Conservation (phyloP, 2,329 filamentous ascomycete species). For the Fusarium praegraminearum region DNA sequence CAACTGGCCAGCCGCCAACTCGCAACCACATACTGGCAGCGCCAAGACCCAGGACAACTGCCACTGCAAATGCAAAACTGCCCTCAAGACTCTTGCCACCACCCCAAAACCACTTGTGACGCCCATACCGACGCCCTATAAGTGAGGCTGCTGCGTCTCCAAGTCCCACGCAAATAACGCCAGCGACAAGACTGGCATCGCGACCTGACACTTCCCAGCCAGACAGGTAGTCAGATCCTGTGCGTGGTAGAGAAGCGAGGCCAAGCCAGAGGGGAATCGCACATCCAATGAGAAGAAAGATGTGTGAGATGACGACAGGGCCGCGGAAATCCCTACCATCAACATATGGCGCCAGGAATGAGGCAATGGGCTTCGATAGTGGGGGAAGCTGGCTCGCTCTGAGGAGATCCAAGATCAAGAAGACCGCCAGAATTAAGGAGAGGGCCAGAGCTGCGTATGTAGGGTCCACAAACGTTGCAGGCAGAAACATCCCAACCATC, state of each 20-base stretch:
- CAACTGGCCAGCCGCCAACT: constrained; percentile 78
- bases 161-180: constrained; percentile 93
- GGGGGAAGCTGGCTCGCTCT: constrained; percentile 92
- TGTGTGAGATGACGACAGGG: constrained; percentile 94
- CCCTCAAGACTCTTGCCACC: constrained; percentile 97
- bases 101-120: constrained; percentile 94
- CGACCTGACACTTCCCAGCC: constrained; percentile 82
- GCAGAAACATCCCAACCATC: constrained; percentile 96
- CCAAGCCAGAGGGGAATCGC: constrained; percentile 94
- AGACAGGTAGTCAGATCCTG: constrained; percentile 64
- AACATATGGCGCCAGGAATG: constrained; percentile 92
- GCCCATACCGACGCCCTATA: constrained; percentile 87
- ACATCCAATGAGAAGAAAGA: constrained; percentile 94
- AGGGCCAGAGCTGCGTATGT: constrained; percentile 84
- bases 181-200: constrained; percentile 90
- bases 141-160: constrained; percentile 94
- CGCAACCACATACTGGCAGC: constrained; percentile 79
- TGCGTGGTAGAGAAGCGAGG: constrained; percentile 75
- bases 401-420: constrained; percentile 88
- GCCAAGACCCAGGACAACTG: constrained; percentile 81
- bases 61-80: constrained; percentile 80
- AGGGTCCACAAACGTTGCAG: constrained; percentile 87
- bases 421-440: constrained; percentile 82
- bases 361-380: constrained; percentile 84
- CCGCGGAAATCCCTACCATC: constrained; percentile 93